Evolutionary conservation across 2,329 filamentous ascomycete genomes (phyloP).

Genomic region (Fusarium sp.): DNA sequence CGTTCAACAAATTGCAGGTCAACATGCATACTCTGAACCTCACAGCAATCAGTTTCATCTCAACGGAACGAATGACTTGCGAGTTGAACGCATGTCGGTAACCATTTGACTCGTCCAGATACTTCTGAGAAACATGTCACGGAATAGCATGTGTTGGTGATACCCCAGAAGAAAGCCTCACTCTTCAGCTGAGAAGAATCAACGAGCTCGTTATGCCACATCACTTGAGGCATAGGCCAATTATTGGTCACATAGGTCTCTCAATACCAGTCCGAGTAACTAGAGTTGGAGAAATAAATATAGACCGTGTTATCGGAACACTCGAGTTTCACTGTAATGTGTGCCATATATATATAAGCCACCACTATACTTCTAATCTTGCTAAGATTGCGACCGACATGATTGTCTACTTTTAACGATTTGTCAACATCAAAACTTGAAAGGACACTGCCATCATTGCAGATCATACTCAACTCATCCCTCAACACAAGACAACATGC

Average conservation of each 20-base stretch:
- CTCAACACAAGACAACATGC: constrained; percentile 1
- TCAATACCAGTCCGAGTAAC: background rate
- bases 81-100: background rate
- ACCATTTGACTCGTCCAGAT: background rate
- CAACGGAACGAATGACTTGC: background rate
- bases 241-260: background rate
- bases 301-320: background rate
- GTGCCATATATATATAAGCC: constrained; percentile 9
- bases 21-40: background rate
- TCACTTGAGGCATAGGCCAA: background rate
- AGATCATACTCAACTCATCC: background rate
- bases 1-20: background rate
- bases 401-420: background rate
- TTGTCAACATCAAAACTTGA: background rate
- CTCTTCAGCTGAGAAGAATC: background rate
- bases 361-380: background rate
- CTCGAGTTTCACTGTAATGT: background rate
- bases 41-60: background rate
- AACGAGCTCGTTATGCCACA: background rate
- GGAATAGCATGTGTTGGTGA: background rate
- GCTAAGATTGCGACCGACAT: background rate
- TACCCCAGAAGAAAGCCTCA: background rate
- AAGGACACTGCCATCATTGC: background rate
- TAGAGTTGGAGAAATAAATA: background rate
- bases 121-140: background rate